phyloP scores from a whole-genome alignment of 2,329 filamentous ascomycete genomes.

The Pleurostoma richardsiae region DNA sequence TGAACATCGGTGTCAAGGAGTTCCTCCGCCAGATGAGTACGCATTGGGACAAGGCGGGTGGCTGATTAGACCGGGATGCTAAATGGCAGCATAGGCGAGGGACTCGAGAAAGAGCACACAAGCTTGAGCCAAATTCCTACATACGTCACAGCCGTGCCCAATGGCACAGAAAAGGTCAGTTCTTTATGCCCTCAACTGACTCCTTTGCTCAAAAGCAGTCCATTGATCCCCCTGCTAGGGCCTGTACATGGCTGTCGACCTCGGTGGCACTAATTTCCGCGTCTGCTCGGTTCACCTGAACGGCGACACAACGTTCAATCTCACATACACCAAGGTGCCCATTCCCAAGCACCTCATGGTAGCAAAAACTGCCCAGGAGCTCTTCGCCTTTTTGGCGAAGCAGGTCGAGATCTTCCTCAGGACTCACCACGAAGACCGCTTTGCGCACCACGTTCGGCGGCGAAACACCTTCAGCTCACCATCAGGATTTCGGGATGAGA shows the following conservation, averaged over 20 bases:
- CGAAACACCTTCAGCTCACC: conserved; percentile 55
- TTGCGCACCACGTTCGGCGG: conserved; percentile 63
- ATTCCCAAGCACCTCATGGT: conserved; percentile 90
- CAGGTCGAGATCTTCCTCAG: conserved; percentile 87
- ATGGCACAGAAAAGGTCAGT: conserved; percentile 90
- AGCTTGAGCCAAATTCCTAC: conserved; percentile 94
- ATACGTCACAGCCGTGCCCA: conserved; percentile 91
- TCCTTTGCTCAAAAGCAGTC: neutral
- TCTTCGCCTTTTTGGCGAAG: conserved; percentile 88
- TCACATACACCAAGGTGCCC: conserved; percentile 87
- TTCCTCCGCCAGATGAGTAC: conserved; percentile 80
- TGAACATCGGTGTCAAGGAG: conserved; percentile 77
- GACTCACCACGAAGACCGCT: conserved; percentile 83
- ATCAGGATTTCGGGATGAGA: conserved; percentile 60
- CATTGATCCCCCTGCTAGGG: conserved; percentile 50
- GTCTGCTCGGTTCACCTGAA: conserved; percentile 94
- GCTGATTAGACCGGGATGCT: conserved; percentile 4
- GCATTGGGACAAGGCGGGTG: conserved; percentile 10
- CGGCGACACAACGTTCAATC: conserved; percentile 90
- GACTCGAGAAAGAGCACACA: conserved; percentile 69
- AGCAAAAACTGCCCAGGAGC: conserved; percentile 76
- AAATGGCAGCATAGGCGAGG: conserved; percentile 57
- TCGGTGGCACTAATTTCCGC: conserved; percentile 98
- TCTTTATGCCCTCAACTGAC: too few relatives aligned
- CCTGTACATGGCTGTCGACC: conserved; percentile 90